These are phyloP conservation scores for Saraca asoca DNA, from an alignment of 331 rosid genomes.

Conservation along the genomic window DNA sequence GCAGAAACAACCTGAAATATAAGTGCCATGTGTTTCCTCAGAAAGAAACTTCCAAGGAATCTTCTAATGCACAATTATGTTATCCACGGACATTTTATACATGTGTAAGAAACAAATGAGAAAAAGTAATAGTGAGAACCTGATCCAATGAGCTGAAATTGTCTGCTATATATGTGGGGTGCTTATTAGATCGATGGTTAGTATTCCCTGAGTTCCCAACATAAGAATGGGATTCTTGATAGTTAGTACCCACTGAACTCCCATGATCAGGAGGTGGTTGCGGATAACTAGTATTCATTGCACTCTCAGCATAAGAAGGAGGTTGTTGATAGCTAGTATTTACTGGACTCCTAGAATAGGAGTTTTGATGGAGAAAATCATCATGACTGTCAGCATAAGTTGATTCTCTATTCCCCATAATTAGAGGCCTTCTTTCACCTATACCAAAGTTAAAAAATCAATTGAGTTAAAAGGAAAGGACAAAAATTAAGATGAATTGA, in stretches of 20 bases:
- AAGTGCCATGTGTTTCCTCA: constrained; percentile 19
- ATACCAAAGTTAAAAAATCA: neutral
- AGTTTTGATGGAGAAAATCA: constrained; percentile 34
- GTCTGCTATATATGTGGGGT: constrained; percentile 58
- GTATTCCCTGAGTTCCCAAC: constrained; percentile 43
- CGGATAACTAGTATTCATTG: constrained; percentile 34
- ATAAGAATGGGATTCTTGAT: constrained; percentile 36
- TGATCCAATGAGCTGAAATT: constrained; percentile 80
- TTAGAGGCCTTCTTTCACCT: constrained; percentile 32
- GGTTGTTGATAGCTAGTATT: constrained; percentile 31
- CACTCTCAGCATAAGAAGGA: constrained; percentile 40
- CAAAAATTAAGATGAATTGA: neutral
- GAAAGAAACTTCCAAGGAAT: neutral
- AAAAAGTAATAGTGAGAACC: constrained; percentile 48
- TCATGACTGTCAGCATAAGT: constrained; percentile 42
- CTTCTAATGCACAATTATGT: neutral
- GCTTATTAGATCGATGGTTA: constrained; percentile 30
- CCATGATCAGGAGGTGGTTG: constrained; percentile 34
- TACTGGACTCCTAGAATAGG: constrained; percentile 52
- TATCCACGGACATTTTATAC: neutral
- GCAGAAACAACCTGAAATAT: constrained; percentile 77
- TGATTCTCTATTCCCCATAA: constrained; percentile 78
- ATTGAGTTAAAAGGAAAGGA: neutral
- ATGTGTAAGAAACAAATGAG: neutral
- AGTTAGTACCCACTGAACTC: constrained; percentile 33